These are phyloP conservation scores for Fusarium sp. DNA, from an alignment of 2,329 filamentous ascomycete genomes.

Conservation along the genomic window DNA sequence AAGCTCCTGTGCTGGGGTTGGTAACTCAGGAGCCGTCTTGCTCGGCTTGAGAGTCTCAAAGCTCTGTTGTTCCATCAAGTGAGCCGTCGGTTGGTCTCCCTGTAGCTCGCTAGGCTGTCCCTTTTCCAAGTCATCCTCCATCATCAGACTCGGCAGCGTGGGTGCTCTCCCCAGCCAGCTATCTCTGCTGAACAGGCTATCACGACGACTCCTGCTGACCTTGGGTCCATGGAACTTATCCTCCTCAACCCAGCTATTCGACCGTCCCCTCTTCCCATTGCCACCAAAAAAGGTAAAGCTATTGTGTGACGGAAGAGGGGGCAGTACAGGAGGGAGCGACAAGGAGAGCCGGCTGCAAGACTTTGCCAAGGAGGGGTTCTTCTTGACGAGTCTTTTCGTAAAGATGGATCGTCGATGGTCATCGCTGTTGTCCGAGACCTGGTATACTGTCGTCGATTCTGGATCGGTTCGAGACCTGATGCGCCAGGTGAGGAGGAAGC, in stretches of 20 bases:
- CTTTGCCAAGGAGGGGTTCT: slow-evolving; percentile 41
- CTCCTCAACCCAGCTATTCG: slow-evolving; percentile 62
- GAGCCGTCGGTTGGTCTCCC: slow-evolving; percentile 26
- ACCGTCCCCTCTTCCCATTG: slow-evolving; percentile 43
- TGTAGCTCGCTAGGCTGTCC: slow-evolving; percentile 18
- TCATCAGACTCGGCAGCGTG: slow-evolving; percentile 51
- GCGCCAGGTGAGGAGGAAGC: slow-evolving; percentile 56
- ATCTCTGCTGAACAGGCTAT: slow-evolving; percentile 48
- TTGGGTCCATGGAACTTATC: slow-evolving; percentile 63
- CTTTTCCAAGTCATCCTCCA: slow-evolving; percentile 44
- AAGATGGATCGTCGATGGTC: slow-evolving; percentile 33
- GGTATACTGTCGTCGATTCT: slow-evolving; percentile 44
- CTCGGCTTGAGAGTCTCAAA: slow-evolving; percentile 28
- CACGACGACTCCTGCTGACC: slow-evolving; percentile 47
- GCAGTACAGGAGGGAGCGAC: slow-evolving; percentile 46
- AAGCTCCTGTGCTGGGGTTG: slow-evolving; percentile 22
- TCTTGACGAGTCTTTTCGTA: slow-evolving; percentile 48
- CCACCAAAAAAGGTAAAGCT: slow-evolving; percentile 46
- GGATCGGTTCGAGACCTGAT: slow-evolving; percentile 42
- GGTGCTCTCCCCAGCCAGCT: slow-evolving; percentile 51
- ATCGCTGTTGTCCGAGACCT: slow-evolving; percentile 40
- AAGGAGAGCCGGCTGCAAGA: slow-evolving; percentile 49
- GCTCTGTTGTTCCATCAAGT: slow-evolving; percentile 35
- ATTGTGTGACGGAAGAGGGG: slow-evolving; percentile 50
- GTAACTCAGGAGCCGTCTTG: slow-evolving; percentile 39